Evolutionary conservation across 2,329 filamentous ascomycete species (phyloP), one percentile per base, ranked within the genome.

Genomic region (Penicillium sclerotigenum): DNA sequence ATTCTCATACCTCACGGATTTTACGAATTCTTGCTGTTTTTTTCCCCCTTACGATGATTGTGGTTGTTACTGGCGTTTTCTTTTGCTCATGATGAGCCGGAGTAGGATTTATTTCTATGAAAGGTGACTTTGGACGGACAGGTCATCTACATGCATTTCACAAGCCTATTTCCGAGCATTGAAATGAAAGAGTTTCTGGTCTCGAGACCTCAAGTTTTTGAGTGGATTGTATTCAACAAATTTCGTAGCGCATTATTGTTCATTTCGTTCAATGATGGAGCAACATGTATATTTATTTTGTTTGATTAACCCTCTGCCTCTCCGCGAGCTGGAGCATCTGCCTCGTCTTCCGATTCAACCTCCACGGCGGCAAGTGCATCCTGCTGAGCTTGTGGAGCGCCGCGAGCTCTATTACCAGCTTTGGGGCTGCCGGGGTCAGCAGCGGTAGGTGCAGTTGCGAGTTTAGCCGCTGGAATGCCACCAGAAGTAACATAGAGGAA

Each of bases 401-500:
- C 70, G 4, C 52, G 59, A 7, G 54, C 47, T 20, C 56, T 55
- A n/a, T 58, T 42, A 14, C 40, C 46, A 2, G 38, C 18, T 54
- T 61, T 22, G 34, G n/a, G 13, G 42, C 43, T 62, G 46, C 26
- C 47, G 33, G 11, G 52, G 16, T 28, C 53, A 10, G 50, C 46
- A 45, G 31, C 54, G 9, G 48, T 40, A n/a, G 60, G 60, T 8
- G 57, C 58, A 40, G 60, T 26, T 10, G 37, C 42, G 16, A 67
- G 75, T 60, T 82, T 80, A 0, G 86, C 83, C 7, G 83, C 86
- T 37, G 83, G 75, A 43, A 90, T 79, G 3, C 88, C 88, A 9
- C 82, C 84, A 0, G 87, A 87, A 0, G 87, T 89, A 47, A 89
- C 78, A 82, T 88, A 92, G 45, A 91, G 77, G 77, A 91, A 91